These are phyloP conservation scores for Aspergillus carlsbadensis DNA, from an alignment of 495 filamentous ascomycete genomes.

Conservation along the genomic window DNA sequence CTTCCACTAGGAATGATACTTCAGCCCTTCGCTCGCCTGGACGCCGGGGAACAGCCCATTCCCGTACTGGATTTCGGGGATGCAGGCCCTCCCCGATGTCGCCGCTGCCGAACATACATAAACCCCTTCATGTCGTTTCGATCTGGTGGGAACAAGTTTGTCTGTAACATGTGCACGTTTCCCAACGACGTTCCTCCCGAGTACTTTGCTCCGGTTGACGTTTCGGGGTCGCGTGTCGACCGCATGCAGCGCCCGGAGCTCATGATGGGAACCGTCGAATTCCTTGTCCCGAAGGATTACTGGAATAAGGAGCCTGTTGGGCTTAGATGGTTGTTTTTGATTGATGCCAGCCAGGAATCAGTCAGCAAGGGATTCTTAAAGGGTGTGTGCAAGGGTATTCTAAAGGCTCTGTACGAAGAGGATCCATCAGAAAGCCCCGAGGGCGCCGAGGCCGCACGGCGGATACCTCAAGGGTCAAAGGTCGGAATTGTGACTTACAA, in stretches of 20 bases:
- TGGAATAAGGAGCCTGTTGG: constrained; percentile 94
- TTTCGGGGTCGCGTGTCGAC: constrained; percentile 83
- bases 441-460: constrained; percentile 46
- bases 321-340: constrained; percentile 82
- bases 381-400: constrained; percentile 86
- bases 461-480: constrained; percentile 75
- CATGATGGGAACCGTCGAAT: constrained; percentile 89
- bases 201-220: constrained; percentile 90
- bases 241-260: constrained; percentile 88
- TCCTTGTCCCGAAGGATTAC: constrained; percentile 95
- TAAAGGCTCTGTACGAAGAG: constrained; percentile 75
- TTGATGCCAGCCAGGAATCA: constrained; percentile 90
- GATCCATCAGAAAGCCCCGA: constrained; percentile 52
- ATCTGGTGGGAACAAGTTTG: constrained; percentile 91
- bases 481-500: constrained; percentile 96
- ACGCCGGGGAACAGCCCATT: constrained; percentile 82
- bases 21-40: constrained; percentile 82
- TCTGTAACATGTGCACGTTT: constrained; percentile 98
- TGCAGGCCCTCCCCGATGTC: constrained; percentile 83
- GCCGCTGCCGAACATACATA: constrained; percentile 93
- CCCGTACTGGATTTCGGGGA: constrained; percentile 97
- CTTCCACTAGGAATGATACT: constrained; percentile 86
- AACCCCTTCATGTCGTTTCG: constrained; percentile 99
- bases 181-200: constrained; percentile 91
- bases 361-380: constrained; percentile 87